Base-by-base conservation (phyloP, 2,329 filamentous ascomycete species). In the Clonostachys solani region DNA sequence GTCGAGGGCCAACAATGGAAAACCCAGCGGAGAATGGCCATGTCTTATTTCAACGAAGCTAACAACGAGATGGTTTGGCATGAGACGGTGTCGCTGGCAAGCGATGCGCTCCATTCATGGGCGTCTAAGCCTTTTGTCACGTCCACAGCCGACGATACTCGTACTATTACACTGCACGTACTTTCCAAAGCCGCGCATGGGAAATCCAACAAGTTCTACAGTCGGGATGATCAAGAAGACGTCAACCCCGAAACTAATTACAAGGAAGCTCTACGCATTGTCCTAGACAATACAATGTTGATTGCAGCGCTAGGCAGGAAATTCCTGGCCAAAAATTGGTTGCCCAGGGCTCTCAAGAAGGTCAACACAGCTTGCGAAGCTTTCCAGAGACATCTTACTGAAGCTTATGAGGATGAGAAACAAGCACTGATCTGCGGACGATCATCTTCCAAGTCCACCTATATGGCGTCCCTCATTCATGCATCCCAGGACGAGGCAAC, bases 311-410 rank as follows among this genome's bases (percentile, higher is more conserved):
- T 43, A 29, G 19, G 17, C 17, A 19, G 18, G 5, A 43, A 43
- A 29, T 43, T 43, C 19, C 19, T 43, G 18, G 42, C 42, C 42
- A 33, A 43, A 13, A 15, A 15, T 15, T 38, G 36, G 36, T 17
- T 38, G 42, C 42, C 42, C 6, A 19, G 12, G 6, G 13, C 13
- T n/a, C 40, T 42, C 40, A n/a, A 29, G 19, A 10, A 12, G 1
- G 35, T 63, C 3, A 44, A 55, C 18, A 35, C 55, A 5, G 59
- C 62, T 7, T 58, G 54, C 17, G 49, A 50, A 19, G 48, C 54
- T 3, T 64, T 64, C 33, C 54, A 57, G 4, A 15, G 35, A 2
- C 55, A 60, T 45, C 63, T 65, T 61, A 61, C 58, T 0, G 40
- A 49, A 5, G 17, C 60, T 9, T 64, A 63, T 49, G 58, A 63